Base-by-base conservation (phyloP, 345 rosid species). In the Pelargonium nanum region DNA sequence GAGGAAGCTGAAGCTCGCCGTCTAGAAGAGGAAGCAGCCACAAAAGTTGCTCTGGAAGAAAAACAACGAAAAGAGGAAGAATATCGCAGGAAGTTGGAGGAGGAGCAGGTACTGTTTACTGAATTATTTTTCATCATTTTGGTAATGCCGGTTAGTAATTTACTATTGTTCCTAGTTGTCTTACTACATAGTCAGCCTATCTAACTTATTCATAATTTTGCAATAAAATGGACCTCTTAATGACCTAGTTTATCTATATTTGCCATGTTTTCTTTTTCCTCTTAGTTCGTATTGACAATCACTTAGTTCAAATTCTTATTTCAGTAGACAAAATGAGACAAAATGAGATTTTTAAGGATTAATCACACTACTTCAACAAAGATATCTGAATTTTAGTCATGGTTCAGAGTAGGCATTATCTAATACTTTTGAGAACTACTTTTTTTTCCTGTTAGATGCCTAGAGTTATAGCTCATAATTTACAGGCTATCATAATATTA, bases 1-100 rank as follows among this genome's bases (percentile, higher is more conserved):
- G 86, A 80, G 75, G 97, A 88, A 70, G 97, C 97, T 44, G 90
- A 89, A 75, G 86, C 87, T 69, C 86, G 75, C 65, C 96, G 61
- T 62, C 53, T 86, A 24, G 74, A 80, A 70, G 92, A 84, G 78
- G 97, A 78, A 78, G 84, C 75, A 28, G 87, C 92, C 56, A 87
- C 77, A 77, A 64, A 70, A 78, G 90, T 96, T 63, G 88, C 90
- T 68, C 70, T 83, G 48, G 96, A 81, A 70, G 90, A 85, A 82
- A 88, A 86, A 75, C 74, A 72, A 73, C 65, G 19, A 55, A 86
- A 78, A 58, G 85, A 86, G 75, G 97, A 90, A 77, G 99, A 85
- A 76, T 72, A 73, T 64, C 85, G 67, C 60, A 72, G 80, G 78
- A 86, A 81, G 75, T 66, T 80, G 77, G 88, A 80, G 87, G 97